Percentiles rank a stretch among this genome's conserved stretches.
Conservation (phyloP, 305 asterid genomes). For the Petunia hybrid region DNA sequence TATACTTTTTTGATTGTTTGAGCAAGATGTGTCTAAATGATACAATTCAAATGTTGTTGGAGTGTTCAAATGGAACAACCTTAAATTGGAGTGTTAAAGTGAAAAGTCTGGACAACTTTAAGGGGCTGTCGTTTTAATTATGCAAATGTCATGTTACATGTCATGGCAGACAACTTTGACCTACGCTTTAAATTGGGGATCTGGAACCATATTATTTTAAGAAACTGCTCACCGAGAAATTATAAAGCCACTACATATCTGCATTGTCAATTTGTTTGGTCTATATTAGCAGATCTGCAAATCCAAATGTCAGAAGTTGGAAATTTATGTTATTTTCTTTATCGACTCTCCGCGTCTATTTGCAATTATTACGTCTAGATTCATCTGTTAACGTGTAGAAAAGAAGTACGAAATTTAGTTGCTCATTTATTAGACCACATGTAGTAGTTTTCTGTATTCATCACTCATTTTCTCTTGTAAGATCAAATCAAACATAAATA, state of each 20-base stretch:
- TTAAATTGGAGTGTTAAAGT: no score
- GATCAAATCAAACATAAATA: not conserved
- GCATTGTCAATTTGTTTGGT: not conserved
- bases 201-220: not conserved
- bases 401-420: not conserved
- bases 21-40: no score
- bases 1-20: no score
- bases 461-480: not conserved
- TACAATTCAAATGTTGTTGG: no score
- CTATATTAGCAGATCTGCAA: not conserved
- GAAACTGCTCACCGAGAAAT: not conserved
- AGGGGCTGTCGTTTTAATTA: not conserved
- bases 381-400: not conserved
- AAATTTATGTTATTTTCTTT: slow-evolving; percentile 1
- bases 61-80: no score
- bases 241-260: not conserved
- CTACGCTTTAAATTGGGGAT: not conserved
- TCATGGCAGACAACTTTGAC: not conserved
- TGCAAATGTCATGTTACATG: not conserved
- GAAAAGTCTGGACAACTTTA: no score
- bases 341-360: slow-evolving; percentile 27
- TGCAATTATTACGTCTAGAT: slow-evolving; percentile 25
- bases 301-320: slow-evolving; percentile 4
- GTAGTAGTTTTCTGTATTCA: not conserved
- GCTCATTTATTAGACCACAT: not conserved